Conservation (phyloP, 2,329 filamentous ascomycete genomes). For the Ilyonectria mors-panacis region DNA sequence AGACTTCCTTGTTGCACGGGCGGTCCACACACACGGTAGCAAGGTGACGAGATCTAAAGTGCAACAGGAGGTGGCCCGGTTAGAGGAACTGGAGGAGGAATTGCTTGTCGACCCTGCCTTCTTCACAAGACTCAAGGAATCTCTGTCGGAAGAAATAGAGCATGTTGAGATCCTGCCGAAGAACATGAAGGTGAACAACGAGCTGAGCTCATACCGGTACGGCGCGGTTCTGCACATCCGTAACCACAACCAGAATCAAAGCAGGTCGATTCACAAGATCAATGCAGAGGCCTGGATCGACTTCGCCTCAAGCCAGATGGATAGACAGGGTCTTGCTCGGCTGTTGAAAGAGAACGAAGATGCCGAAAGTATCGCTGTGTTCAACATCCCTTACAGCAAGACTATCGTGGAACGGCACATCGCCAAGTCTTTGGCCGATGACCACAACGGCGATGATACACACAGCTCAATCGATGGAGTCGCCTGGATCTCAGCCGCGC, state of each 20-base stretch:
- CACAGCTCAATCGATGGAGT: not conserved
- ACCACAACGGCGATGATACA: not conserved
- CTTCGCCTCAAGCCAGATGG: constrained; percentile 29
- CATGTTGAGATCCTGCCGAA: constrained; percentile 52
- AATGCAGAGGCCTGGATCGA: constrained; percentile 35
- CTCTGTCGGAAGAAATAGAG: constrained; percentile 35
- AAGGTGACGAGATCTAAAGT: constrained; percentile 24
- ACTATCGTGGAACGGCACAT: constrained; percentile 48
- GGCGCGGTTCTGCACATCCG: constrained; percentile 45
- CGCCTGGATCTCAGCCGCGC: no score
- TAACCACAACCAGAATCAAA: not conserved
- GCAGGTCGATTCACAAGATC: constrained; percentile 35
- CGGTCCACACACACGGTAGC: constrained; percentile 9
- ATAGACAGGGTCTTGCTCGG: constrained; percentile 19
- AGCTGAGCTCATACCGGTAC: constrained; percentile 49
- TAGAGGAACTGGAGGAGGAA: no score
- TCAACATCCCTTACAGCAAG: constrained; percentile 49
- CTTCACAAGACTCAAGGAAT: no score
- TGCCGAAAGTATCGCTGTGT: constrained; percentile 24
- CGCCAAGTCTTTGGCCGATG: constrained; percentile 32
- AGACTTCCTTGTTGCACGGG: constrained; percentile 35
- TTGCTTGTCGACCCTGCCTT: constrained; percentile 45
- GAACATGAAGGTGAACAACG: constrained; percentile 48
- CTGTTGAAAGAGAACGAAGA: constrained; percentile 20
- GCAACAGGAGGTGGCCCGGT: no score